Conservation (phyloP, 192 early-diverging fungal genomes). For the Coemansia guatemalensis region DNA sequence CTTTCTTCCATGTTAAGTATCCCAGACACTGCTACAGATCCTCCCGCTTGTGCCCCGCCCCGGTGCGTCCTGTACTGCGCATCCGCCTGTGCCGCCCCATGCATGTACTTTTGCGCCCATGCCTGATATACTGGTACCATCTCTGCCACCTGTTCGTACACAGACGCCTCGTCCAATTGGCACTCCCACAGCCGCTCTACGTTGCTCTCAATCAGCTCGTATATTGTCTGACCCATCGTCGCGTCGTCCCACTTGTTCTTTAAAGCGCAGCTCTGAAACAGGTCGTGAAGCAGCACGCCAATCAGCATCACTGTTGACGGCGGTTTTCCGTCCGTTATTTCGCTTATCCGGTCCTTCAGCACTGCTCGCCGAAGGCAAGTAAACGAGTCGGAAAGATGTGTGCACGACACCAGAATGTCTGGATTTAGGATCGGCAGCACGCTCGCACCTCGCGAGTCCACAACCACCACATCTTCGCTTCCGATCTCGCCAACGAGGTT, state of each 20-base stretch:
- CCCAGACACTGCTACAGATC: conserved; percentile 58
- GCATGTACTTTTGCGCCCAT: conserved; percentile 56
- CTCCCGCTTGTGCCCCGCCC: neutral
- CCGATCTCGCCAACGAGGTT: conserved; percentile 37
- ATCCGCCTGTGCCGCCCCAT: conserved; percentile 13
- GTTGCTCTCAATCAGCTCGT: conserved; percentile 53
- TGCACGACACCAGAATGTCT: conserved; percentile 76
- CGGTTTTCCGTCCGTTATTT: conserved; percentile 46
- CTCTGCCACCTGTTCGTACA: conserved; percentile 53
- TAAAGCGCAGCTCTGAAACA: conserved; percentile 70
- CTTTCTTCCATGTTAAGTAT: conserved; percentile 88
- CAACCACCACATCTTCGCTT: conserved; percentile 31
- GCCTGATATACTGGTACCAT: conserved; percentile 55
- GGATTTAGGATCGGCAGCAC: conserved; percentile 75
- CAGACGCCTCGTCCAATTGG: conserved; percentile 60
- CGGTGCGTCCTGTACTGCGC: conserved; percentile 24
- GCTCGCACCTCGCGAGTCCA: conserved; percentile 55
- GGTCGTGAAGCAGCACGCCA: conserved; percentile 80
- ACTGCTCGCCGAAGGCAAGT: conserved; percentile 76
- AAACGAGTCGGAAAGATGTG: conserved; percentile 73
- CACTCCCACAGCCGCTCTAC: conserved; percentile 74
- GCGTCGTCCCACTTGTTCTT: conserved; percentile 60
- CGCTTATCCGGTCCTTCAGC: conserved; percentile 64
- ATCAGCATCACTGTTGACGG: conserved; percentile 63
- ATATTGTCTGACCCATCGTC: conserved; percentile 52